Base-by-base conservation (phyloP, 441 rosid species). In the Cnidoscolus chayamansa region DNA sequence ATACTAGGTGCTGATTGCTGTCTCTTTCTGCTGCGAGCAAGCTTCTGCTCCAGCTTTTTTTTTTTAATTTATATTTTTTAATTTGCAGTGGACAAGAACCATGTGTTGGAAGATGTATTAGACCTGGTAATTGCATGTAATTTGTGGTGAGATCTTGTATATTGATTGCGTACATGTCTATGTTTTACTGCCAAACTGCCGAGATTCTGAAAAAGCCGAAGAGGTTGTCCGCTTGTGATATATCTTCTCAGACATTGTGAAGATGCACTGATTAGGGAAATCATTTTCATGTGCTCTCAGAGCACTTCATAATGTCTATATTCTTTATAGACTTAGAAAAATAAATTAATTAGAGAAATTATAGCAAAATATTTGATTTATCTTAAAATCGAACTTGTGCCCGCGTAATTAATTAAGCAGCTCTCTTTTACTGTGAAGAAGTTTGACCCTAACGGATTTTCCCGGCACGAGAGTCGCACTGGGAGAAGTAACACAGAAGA, bases 401-500 rank as follows among this genome's bases (percentile, higher is more conserved):
- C 7, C 4, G 6, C 45, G 6, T 4, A 40, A 40, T 40, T 40
- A 40, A 40, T 40, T 40, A 40, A 5, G 2, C 37, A 35, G 37
- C 37, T 25, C 25, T 25, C 25, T 25, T 25, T 35, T 35, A 2
- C 4, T 35, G 37, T 40, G 7, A 6, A 40, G 45, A 62, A n/a
- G 15, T 17, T 43, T n/a, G 65, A n/a, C 65, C 48, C 65, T 0
- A 37, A 62, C 49, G 10, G 48, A 16, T 37, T 15, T 10, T 16
- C 12, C 37, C 20, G 6, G 12, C 65, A 61, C 65, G 48, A 35
- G 65, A 61, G 9, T 30, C 19, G 15, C 57, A 0, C n/a, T n/a
- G 6, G 8, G 54, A 56, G 72, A 68, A 37, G 50, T 55, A 56
- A 12, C 11, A 11, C 13, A 68, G 63, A 68, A 56, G 72, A 56